These are phyloP conservation scores for Saturnispora halmiae DNA, from an alignment of 805 yeast genomes.

Conservation along the genomic window DNA sequence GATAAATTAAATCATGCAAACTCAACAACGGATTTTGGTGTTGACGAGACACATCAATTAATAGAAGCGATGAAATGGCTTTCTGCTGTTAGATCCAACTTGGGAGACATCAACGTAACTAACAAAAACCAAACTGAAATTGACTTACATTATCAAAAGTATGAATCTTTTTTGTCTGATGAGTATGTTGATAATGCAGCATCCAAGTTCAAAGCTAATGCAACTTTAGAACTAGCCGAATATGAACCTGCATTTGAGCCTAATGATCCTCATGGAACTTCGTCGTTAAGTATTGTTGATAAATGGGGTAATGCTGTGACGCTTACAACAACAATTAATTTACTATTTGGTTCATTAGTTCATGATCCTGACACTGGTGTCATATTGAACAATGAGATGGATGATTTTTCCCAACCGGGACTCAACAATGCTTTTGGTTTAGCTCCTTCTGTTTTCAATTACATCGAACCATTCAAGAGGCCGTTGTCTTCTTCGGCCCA, in stretches of 20 bases:
- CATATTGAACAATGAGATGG: conserved; percentile 85
- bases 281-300: conserved; percentile 80
- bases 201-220: conserved; percentile 41
- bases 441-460: conserved; percentile 73
- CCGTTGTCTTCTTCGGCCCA: conserved; percentile 85
- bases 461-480: conserved; percentile 62
- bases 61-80: conserved; percentile 92
- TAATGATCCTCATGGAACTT: conserved; percentile 81
- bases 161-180: conserved; percentile 36
- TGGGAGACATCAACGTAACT: conserved; percentile 53
- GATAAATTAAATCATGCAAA: conserved; percentile 24
- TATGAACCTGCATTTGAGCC: conserved; percentile 74
- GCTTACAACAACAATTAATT: conserved; percentile 81
- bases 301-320: conserved; percentile 66
- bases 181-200: conserved; percentile 52
- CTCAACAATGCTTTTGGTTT: conserved; percentile 68
- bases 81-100: conserved; percentile 73
- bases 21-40: conserved; percentile 33
- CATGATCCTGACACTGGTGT: conserved; percentile 79
- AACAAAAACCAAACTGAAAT: conserved; percentile 21
- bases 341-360: conserved; percentile 73
- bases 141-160: conserved; percentile 28
- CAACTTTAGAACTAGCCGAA: conserved; percentile 59
- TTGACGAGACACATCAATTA: conserved; percentile 51
- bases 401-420: conserved; percentile 76